These are phyloP conservation scores for Colletotrichum kahawae DNA, from an alignment of 2,329 filamentous ascomycete species.

Conservation along the genomic window DNA sequence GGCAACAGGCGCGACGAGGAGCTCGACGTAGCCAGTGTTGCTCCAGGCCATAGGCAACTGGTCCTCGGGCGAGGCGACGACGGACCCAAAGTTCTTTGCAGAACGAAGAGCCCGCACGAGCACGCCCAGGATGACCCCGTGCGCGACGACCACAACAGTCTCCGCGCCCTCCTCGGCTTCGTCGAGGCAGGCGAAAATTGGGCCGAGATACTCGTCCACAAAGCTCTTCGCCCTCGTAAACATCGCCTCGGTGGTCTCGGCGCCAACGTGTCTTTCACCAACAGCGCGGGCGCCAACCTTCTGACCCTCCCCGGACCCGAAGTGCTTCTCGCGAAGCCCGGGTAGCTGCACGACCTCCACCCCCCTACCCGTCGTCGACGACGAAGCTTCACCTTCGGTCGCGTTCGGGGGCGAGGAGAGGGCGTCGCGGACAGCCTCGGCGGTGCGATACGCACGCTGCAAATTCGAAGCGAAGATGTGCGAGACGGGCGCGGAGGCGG, in stretches of 20 bases:
- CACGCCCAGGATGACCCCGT: slow-evolving; percentile 79
- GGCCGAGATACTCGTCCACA: slow-evolving; percentile 66
- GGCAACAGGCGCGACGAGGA: not conserved
- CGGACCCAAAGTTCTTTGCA: slow-evolving; percentile 19
- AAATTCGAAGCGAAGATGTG: slow-evolving; percentile 81
- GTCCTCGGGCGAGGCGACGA: slow-evolving; percentile 20
- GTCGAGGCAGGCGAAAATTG: slow-evolving; percentile 42
- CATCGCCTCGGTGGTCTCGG: slow-evolving; percentile 75
- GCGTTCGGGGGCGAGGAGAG: slow-evolving; percentile 38
- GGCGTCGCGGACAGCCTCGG: slow-evolving; percentile 65
- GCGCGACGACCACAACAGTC: slow-evolving; percentile 73
- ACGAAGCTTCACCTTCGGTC: not conserved
- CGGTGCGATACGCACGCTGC: slow-evolving; percentile 75
- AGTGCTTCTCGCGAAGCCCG: slow-evolving; percentile 75
- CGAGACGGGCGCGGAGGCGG: slow-evolving; percentile 44
- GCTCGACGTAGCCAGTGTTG: slow-evolving; percentile 57
- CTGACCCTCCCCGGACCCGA: slow-evolving; percentile 73
- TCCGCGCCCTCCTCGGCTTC: not conserved
- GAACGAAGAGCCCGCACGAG: slow-evolving; percentile 61
- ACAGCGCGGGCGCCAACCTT: slow-evolving; percentile 45
- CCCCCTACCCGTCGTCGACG: not conserved
- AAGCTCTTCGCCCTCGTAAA: slow-evolving; percentile 67
- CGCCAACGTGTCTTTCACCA: slow-evolving; percentile 45
- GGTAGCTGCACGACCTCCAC: slow-evolving; percentile 44
- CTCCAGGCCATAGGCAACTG: slow-evolving; percentile 47